Evolutionary conservation across 2,329 filamentous ascomycete genomes (phyloP).

Genomic region (Colletotrichum sp.): DNA sequence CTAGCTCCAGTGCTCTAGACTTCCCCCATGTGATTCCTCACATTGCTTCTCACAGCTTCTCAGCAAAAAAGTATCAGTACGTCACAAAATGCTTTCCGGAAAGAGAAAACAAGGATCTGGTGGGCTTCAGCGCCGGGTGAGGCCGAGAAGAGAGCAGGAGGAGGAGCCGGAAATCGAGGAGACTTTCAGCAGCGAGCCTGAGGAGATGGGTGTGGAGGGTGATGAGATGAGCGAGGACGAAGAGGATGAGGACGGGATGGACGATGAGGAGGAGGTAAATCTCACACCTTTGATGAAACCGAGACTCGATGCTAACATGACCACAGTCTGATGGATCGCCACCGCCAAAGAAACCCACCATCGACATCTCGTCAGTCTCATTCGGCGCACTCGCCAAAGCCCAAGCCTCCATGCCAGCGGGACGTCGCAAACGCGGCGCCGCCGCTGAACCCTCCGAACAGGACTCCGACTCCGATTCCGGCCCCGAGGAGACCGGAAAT

Average conservation of each 20-base stretch:
- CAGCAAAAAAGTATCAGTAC: background rate
- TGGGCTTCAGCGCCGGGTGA: slow-evolving; percentile 43
- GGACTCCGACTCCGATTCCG: slow-evolving; percentile 26
- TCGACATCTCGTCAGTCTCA: slow-evolving; percentile 68
- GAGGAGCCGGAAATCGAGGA: slow-evolving; percentile 32
- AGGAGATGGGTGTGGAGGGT: background rate
- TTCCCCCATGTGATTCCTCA: background rate
- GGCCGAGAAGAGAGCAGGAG: slow-evolving; percentile 33
- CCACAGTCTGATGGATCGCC: slow-evolving; percentile 26
- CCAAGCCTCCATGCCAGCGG: slow-evolving; percentile 67
- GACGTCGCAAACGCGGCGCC: slow-evolving; percentile 33
- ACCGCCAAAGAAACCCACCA: slow-evolving; percentile 30
- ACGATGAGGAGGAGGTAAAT: slow-evolving; percentile 31
- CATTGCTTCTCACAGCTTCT: background rate
- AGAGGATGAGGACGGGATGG: slow-evolving; percentile 36
- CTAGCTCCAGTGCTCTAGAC: background rate
- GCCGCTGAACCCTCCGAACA: slow-evolving; percentile 29
- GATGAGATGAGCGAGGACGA: slow-evolving; percentile 4
- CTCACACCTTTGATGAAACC: background rate
- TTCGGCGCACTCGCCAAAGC: slow-evolving; percentile 92
- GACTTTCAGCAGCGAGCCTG: slow-evolving; percentile 9
- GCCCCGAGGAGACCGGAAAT: slow-evolving; percentile 36
- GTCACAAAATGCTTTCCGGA: slow-evolving; percentile 10
- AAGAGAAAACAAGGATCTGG: slow-evolving; percentile 20
- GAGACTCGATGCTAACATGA: slow-evolving; percentile 27